These are phyloP conservation scores for Phytophthora sansomeana DNA, from an alignment of 352 stramenopile species.

Conservation along the genomic window DNA sequence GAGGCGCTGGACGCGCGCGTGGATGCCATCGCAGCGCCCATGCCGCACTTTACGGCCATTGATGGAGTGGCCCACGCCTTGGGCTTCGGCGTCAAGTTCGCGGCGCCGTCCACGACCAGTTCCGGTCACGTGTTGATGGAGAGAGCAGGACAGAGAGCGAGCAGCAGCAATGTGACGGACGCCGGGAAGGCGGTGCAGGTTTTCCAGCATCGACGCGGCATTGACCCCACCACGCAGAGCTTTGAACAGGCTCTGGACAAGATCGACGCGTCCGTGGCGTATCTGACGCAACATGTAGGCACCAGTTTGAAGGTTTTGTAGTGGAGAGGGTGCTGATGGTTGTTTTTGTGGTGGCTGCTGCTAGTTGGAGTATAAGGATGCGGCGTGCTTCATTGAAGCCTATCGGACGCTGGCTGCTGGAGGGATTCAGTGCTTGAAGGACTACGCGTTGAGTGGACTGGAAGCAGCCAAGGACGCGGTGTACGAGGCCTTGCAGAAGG, in stretches of 20 bases:
- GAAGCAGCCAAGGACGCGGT: slow-evolving; percentile 78
- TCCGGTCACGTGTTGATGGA: slow-evolving; percentile 27
- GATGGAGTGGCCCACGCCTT: slow-evolving; percentile 60
- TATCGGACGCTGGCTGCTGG: slow-evolving; percentile 72
- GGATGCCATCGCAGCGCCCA: slow-evolving; percentile 62
- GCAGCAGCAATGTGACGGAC: no score
- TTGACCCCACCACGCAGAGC: slow-evolving; percentile 69
- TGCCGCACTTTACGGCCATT: slow-evolving; percentile 82
- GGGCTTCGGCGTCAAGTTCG: slow-evolving; percentile 79
- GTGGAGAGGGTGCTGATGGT: slow-evolving; percentile 6
- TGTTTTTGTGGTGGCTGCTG: no score
- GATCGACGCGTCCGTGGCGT: slow-evolving; percentile 74
- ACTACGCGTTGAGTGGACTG: slow-evolving; percentile 74
- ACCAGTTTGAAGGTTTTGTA: neutral
- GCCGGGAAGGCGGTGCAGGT: slow-evolving; percentile 79
- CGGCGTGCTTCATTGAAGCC: slow-evolving; percentile 75
- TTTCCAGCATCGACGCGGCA: slow-evolving; percentile 74
- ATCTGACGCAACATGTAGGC: slow-evolving; percentile 74
- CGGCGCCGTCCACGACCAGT: slow-evolving; percentile 45
- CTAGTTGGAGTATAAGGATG: slow-evolving; percentile 78
- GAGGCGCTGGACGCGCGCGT: slow-evolving; percentile 71
- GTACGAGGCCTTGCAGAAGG: slow-evolving; percentile 57
- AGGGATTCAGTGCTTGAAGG: slow-evolving; percentile 71
- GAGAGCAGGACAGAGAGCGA: slow-evolving; percentile 1
- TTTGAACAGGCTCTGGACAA: slow-evolving; percentile 73